These are phyloP conservation scores for Margaritispora aquatica DNA, from an alignment of 495 filamentous ascomycete genomes.

Conservation along the genomic window DNA sequence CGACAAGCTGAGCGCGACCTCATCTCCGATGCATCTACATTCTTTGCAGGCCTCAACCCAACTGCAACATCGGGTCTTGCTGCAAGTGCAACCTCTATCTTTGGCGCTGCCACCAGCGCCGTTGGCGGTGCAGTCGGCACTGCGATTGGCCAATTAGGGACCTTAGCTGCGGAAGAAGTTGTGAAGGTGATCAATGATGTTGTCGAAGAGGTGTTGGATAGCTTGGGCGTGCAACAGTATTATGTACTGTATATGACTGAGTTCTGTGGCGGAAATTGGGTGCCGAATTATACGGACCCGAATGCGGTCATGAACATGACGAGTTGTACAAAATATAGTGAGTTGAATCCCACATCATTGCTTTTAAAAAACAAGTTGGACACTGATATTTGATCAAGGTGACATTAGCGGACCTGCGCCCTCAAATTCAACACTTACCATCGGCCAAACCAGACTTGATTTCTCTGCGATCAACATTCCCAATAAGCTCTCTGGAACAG, in stretches of 20 bases:
- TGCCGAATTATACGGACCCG: conserved; percentile 3
- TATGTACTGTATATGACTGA: conserved; percentile 10
- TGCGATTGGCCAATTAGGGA: neutral
- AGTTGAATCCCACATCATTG: neutral
- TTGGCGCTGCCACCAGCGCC: neutral
- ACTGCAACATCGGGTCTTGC: neutral
- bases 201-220: neutral
- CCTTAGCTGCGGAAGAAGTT: neutral
- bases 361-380: neutral
- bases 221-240: conserved; percentile 11
- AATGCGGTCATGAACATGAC: conserved; percentile 5
- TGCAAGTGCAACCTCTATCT: neutral
- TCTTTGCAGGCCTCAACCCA: neutral
- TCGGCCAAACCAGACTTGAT: conserved; percentile 12
- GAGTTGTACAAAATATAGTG: conserved; percentile 7
- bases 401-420: neutral
- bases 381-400: neutral
- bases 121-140: neutral
- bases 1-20: conserved; percentile 29
- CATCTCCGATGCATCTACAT: conserved; percentile 26
- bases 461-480: conserved; percentile 15
- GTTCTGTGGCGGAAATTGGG: conserved; percentile 8
- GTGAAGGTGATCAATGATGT: neutral
- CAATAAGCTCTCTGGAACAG: conserved; percentile 3
- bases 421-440: conserved; percentile 2